Evolutionary conservation across 1,139 yeast genomes (phyloP).

Genomic region (Yarrowia galli): DNA sequence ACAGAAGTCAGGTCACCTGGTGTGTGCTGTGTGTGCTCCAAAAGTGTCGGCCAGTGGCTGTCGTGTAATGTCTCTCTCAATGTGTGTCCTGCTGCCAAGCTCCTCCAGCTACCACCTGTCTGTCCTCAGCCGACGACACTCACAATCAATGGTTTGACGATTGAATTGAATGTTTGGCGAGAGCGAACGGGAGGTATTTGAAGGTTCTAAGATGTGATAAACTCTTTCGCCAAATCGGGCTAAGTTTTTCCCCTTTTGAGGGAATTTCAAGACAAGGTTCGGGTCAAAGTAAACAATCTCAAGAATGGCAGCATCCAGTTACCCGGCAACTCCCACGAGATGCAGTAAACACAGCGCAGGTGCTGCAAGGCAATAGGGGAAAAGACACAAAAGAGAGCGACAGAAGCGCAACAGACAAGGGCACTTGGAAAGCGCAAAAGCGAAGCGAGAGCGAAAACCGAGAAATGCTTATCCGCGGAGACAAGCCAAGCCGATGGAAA

Average conservation of each 20-base stretch:
- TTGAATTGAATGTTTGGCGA: conserved; percentile 2
- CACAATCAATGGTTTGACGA: conserved; percentile 36
- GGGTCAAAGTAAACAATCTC: conserved; percentile 22
- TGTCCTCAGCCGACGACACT: too few relatives aligned
- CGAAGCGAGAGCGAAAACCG: conserved; percentile 6
- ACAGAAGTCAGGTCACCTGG: too few relatives aligned
- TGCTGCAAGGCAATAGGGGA: conserved; percentile 26
- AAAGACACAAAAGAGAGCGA: background rate
- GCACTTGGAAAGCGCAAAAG: conserved; percentile 14
- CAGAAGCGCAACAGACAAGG: background rate
- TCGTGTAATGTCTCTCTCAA: conserved; percentile 8
- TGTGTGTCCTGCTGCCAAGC: background rate
- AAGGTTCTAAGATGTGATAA: conserved; percentile 20
- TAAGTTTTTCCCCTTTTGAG: conserved; percentile 37
- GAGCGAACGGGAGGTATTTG: conserved; percentile 33
- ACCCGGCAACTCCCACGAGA: conserved; percentile 26
- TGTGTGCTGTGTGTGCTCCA: background rate
- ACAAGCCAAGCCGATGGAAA: background rate
- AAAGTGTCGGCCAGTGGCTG: too few relatives aligned
- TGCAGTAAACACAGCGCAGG: conserved; percentile 24
- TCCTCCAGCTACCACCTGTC: background rate
- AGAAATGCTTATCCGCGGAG: conserved; percentile 13
- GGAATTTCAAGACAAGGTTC: conserved; percentile 31
- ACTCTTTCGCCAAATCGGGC: conserved; percentile 38
- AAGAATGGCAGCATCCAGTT: conserved; percentile 28